Conservation (phyloP, 2,329 filamentous ascomycete species). For the Monilinia fructicola region DNA sequence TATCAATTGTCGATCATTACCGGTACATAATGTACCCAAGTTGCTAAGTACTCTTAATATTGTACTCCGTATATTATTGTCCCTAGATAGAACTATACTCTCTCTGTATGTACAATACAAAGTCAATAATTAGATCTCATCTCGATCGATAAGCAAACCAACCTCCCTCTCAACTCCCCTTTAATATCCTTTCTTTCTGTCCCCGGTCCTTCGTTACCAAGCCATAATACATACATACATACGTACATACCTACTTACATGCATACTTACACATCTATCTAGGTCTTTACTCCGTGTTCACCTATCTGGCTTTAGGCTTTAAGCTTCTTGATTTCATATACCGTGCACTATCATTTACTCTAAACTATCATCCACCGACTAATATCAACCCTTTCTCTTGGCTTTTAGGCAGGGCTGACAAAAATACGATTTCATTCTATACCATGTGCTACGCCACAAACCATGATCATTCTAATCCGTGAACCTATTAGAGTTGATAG, state of each 20-base stretch:
- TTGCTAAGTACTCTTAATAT: no score
- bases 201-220: not conserved
- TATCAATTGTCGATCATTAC: no score
- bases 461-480: slow-evolving; percentile 2
- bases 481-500: slow-evolving; percentile 10
- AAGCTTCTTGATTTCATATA: not conserved
- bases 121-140: not conserved
- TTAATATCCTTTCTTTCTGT: no score
- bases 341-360: not conserved
- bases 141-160: not conserved
- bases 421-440: not conserved
- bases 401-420: slow-evolving; percentile 18
- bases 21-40: no score
- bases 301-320: not conserved
- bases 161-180: not conserved
- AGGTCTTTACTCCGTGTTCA: no score
- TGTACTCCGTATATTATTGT: no score
- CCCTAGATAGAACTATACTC: no score
- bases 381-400: not conserved
- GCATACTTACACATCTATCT: no score
- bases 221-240: not conserved
- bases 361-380: no score
- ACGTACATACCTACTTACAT: no score
- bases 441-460: slow-evolving; percentile 18
- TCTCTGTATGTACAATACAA: no score